Conservation (phyloP, 768 basidiomycete species). For the Mycena crocata region DNA sequence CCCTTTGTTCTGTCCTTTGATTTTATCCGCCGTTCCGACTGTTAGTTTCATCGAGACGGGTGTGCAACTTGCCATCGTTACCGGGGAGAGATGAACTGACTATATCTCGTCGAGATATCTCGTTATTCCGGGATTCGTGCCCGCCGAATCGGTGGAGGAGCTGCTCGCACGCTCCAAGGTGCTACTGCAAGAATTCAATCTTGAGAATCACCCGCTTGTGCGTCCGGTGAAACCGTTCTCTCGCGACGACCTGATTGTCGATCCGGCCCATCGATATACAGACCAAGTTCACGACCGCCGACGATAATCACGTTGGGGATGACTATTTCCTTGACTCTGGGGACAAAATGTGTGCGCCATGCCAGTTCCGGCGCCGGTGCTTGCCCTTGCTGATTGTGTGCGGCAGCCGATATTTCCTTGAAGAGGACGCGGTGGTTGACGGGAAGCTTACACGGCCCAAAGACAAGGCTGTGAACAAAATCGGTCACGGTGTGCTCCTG, state of each 20-base stretch:
- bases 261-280: constrained; percentile 48
- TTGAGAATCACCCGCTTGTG: constrained; percentile 86
- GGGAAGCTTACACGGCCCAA: constrained; percentile 81
- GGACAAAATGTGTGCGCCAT: constrained; percentile 85
- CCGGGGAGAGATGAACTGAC: neutral
- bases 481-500: constrained; percentile 77
- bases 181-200: constrained; percentile 81
- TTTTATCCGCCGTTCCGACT: neutral
- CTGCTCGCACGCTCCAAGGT: constrained; percentile 79
- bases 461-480: constrained; percentile 92
- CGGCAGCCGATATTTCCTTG: constrained; percentile 85
- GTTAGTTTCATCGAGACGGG: constrained; percentile 72
- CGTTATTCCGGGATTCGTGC: constrained; percentile 79
- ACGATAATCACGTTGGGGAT: constrained; percentile 86
- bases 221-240: constrained; percentile 32
- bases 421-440: constrained; percentile 81
- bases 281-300: constrained; percentile 92
- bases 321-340: constrained; percentile 93
- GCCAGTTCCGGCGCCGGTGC: neutral
- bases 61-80: constrained; percentile 40
- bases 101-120: constrained; percentile 75
- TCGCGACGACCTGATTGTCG: neutral
- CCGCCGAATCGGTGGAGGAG: constrained; percentile 62
- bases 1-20: neutral
- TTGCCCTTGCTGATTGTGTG: neutral